Evolutionary conservation across 1,284 basidiomycete species (phyloP).

Genomic region (Sanghuangporus weigelae): DNA sequence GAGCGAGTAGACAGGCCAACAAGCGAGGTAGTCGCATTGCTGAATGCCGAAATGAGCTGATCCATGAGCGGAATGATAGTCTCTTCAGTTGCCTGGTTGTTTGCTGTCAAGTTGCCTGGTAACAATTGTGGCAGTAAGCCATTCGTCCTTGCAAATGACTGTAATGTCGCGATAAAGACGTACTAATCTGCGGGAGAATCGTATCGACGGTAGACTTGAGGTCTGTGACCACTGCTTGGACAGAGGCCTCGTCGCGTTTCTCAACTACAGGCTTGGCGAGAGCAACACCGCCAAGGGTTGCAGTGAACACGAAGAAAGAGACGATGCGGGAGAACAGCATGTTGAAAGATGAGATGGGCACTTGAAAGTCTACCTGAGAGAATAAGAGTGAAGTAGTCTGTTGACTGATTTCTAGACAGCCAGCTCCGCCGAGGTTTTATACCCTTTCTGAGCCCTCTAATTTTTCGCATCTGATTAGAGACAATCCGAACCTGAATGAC

Average conservation of each 20-base stretch:
- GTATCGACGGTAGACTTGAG: conserved; percentile 3
- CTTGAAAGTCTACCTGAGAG: not conserved
- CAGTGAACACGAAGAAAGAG: conserved; percentile 1
- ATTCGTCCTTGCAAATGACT: not conserved
- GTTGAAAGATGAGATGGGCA: not conserved
- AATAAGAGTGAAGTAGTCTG: not conserved
- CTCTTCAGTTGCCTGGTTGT: conserved; percentile 22
- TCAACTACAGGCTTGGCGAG: not conserved
- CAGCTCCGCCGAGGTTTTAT: not conserved
- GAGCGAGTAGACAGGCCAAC: conserved; percentile 17
- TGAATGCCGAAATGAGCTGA: conserved; percentile 24
- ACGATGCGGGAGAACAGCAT: conserved; percentile 14
- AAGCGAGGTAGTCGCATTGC: conserved; percentile 20
- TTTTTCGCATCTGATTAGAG: not conserved
- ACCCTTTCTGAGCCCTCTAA: not conserved
- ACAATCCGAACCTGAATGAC: not conserved
- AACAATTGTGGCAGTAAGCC: not conserved
- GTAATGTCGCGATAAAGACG: not conserved
- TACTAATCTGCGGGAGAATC: conserved; percentile 13
- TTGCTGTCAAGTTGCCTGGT: conserved; percentile 22
- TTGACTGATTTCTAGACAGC: not conserved
- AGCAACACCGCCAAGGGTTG: not conserved
- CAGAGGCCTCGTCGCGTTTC: not conserved
- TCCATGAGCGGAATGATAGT: conserved; percentile 28
- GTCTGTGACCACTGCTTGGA: not conserved